Conservation (phyloP, 208 protist genomes). For the Leishmania major region DNA sequence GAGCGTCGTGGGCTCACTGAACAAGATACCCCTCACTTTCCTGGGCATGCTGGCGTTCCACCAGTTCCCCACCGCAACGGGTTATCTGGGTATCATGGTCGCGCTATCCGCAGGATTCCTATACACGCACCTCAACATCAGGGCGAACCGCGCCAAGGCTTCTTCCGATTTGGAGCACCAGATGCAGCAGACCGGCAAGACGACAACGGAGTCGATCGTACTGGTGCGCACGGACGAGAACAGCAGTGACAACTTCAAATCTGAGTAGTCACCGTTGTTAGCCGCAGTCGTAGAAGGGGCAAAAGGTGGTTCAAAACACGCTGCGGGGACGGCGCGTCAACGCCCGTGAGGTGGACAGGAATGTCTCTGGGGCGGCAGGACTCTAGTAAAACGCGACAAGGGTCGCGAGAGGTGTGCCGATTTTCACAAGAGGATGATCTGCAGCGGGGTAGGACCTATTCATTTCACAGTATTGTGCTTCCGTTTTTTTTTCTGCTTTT, state of each 20-base stretch:
- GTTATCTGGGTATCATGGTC: slow-evolving; percentile 75
- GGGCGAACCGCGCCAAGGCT: slow-evolving; percentile 32
- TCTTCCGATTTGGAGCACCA: slow-evolving; percentile 9
- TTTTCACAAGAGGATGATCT: background rate
- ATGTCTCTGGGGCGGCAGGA: background rate
- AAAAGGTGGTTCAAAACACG: background rate
- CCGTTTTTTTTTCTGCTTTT: no score
- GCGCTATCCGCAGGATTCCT: slow-evolving; percentile 73
- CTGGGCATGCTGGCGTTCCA: slow-evolving; percentile 85
- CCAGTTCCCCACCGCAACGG: slow-evolving; percentile 69
- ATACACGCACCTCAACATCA: slow-evolving; percentile 72
- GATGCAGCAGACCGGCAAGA: background rate
- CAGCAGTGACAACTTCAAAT: background rate
- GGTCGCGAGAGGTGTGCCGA: no score
- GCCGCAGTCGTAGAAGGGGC: background rate
- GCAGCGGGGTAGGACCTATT: no score
- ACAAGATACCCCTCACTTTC: slow-evolving; percentile 85
- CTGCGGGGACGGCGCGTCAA: background rate
- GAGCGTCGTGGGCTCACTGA: slow-evolving; percentile 84
- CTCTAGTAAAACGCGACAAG: background rate
- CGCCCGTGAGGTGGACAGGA: background rate
- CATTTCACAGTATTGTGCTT: no score
- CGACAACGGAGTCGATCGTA: background rate
- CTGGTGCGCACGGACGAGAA: slow-evolving; percentile 19
- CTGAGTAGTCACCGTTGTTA: background rate